Evolutionary conservation across 1,284 basidiomycete genomes (phyloP), one percentile per base, ranked within the genome.

Genomic region (Lignosus rhinocerotis): DNA sequence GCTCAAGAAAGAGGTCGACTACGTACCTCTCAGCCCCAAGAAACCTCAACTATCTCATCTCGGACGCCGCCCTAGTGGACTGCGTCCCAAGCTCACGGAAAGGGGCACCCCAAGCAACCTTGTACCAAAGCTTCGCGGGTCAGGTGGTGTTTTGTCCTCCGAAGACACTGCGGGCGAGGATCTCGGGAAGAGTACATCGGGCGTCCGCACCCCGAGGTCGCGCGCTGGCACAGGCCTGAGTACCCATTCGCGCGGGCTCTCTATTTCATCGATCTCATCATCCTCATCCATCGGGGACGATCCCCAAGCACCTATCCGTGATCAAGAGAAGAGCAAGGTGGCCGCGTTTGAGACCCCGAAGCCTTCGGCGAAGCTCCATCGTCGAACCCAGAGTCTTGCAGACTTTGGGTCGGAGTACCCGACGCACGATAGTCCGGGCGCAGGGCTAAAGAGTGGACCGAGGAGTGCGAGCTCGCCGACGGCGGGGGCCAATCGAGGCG

Each of bases 1-100:
- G 81, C 74, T 90, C 21, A 79, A 77, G 43, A 85, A 78, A 56
- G 89, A 91, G n/a, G 77, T 89, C 5, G 88, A 91, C 53, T 90
- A 81, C 58, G 78, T 82, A 17, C 88, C 88, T 0, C 74, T 80
- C 54, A 91, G 86, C 59, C 90, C 89, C 0, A 84, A 83, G 70
- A 88, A 86, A 66, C 69, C 72, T 10, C 72, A 74, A 48, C 52
- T 72, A 49, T 66, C 71, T 7, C 70, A 70, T 31, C 65, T 77
- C 31, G 73, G 71, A 2, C 62, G 58, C 33, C 50, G 53, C 1
- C 65, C 75, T 3, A 74, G 72, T 21, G 70, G 66, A 5, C 67
- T 69, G 16, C 69, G 65, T 49, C 51, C 60, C 5, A 58, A 59
- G 44, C 49, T 58, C n/a, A 48, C 51, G 34, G 63, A 62, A 34